Conservation (phyloP, 2,329 filamentous ascomycete genomes). For the Zarea fungicola region DNA sequence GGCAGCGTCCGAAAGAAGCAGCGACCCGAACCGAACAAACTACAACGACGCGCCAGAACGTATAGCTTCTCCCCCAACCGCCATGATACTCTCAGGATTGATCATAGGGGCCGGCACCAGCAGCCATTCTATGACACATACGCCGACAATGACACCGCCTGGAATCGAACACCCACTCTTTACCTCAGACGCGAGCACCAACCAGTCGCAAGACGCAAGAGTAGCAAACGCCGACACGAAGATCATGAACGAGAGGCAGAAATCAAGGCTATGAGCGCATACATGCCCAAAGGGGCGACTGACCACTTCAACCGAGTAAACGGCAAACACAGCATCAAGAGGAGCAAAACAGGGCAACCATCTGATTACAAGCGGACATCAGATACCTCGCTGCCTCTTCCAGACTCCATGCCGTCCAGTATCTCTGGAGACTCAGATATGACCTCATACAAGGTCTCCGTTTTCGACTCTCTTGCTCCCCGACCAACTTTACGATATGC, state of each 20-base stretch:
- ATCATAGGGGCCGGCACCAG: slow-evolving; percentile 20
- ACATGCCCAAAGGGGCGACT: slow-evolving; percentile 56
- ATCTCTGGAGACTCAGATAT: slow-evolving; percentile 71
- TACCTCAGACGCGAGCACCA: slow-evolving; percentile 59
- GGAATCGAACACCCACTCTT: slow-evolving; percentile 42
- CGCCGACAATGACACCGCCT: slow-evolving; percentile 18
- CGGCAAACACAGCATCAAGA: slow-evolving; percentile 60
- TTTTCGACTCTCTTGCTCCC: slow-evolving; percentile 75
- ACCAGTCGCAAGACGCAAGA: slow-evolving; percentile 59
- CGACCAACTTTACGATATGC: slow-evolving; percentile 77
- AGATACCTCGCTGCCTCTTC: slow-evolving; percentile 68
- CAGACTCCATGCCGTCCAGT: slow-evolving; percentile 70
- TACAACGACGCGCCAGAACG: slow-evolving; percentile 42
- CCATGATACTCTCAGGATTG: slow-evolving; percentile 47
- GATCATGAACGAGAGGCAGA: slow-evolving; percentile 79
- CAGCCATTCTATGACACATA: slow-evolving; percentile 1
- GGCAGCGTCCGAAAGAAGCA: slow-evolving; percentile 34
- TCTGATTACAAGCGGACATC: slow-evolving; percentile 55
- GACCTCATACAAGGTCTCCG: slow-evolving; percentile 70
- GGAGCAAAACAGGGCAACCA: slow-evolving; percentile 50
- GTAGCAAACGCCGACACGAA: slow-evolving; percentile 70
- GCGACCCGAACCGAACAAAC: slow-evolving; percentile 42
- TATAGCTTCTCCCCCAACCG: slow-evolving; percentile 61
- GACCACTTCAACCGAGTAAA: slow-evolving; percentile 41
- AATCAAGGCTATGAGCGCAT: slow-evolving; percentile 76